Evolutionary conservation across 2,329 filamentous ascomycete species (phyloP).

Genomic region (Lithohypha guttulata): DNA sequence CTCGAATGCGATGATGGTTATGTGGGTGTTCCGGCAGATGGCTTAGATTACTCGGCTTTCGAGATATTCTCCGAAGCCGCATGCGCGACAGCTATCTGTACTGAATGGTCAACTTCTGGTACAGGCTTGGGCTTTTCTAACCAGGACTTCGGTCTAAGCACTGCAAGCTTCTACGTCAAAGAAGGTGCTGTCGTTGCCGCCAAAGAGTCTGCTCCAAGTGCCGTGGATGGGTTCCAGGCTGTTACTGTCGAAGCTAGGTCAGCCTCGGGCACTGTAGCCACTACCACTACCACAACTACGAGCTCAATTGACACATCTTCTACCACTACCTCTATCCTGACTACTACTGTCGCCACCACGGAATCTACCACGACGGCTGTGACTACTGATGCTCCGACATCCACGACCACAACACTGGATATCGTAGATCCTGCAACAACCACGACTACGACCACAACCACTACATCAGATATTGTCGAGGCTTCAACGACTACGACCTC

Average conservation of each 20-base stretch:
- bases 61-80: neutral
- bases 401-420: neutral
- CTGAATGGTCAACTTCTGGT: neutral
- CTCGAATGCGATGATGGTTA: neutral
- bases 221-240: too few species aligned
- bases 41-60: neutral
- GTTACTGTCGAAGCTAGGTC: too few species aligned
- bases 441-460: slow-evolving; percentile 3
- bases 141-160: neutral
- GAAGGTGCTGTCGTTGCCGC: neutral
- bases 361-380: neutral
- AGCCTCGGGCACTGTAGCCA: neutral
- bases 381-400: neutral
- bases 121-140: neutral
- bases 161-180: neutral
- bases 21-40: neutral
- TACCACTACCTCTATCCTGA: neutral
- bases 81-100: neutral
- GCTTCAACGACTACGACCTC: neutral
- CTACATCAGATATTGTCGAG: neutral
- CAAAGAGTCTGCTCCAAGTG: neutral
- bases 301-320: neutral
- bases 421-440: neutral
- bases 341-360: neutral
- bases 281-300: neutral